These are phyloP conservation scores for Stephania japonica DNA, from an alignment of 164 flowering plant genomes.

Conservation along the genomic window DNA sequence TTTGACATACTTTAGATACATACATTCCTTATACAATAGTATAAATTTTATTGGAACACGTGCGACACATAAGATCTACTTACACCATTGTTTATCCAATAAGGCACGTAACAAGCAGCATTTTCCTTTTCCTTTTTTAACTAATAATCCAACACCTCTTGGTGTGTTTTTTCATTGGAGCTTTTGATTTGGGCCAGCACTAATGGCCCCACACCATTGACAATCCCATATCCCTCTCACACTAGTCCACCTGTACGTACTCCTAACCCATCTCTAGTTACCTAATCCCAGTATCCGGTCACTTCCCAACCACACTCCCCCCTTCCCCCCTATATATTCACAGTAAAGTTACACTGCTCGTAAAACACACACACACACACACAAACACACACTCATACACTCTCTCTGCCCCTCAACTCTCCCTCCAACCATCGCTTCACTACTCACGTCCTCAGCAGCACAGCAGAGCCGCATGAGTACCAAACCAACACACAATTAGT, in stretches of 20 bases:
- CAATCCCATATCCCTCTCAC: not conserved
- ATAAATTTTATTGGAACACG: too few relatives aligned
- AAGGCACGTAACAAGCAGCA: too few relatives aligned
- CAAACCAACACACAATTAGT: constrained; percentile 18
- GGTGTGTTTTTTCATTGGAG: not conserved
- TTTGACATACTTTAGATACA: too few relatives aligned
- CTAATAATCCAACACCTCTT: too few relatives aligned
- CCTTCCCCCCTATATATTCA: constrained; percentile 6
- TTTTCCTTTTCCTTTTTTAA: too few relatives aligned
- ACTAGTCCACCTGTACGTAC: not conserved
- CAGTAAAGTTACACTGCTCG: constrained; percentile 16
- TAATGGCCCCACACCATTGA: not conserved
- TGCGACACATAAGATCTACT: too few relatives aligned
- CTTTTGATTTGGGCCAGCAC: not conserved
- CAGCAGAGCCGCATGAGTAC: constrained; percentile 6
- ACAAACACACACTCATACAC: constrained; percentile 6
- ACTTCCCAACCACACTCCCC: not conserved
- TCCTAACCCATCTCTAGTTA: not conserved
- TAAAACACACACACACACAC: constrained; percentile 9
- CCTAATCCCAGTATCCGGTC: not conserved
- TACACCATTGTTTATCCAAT: too few relatives aligned
- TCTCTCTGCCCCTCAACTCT: constrained; percentile 5
- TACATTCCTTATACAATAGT: too few relatives aligned
- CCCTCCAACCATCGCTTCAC: constrained; percentile 1
- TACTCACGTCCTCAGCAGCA: not conserved